A percentile compares a stretch with the other conserved stretches of the same genome.
These are phyloP conservation scores for Suillus decipiens DNA, from an alignment of 768 basidiomycete genomes.

Conservation along the genomic window DNA sequence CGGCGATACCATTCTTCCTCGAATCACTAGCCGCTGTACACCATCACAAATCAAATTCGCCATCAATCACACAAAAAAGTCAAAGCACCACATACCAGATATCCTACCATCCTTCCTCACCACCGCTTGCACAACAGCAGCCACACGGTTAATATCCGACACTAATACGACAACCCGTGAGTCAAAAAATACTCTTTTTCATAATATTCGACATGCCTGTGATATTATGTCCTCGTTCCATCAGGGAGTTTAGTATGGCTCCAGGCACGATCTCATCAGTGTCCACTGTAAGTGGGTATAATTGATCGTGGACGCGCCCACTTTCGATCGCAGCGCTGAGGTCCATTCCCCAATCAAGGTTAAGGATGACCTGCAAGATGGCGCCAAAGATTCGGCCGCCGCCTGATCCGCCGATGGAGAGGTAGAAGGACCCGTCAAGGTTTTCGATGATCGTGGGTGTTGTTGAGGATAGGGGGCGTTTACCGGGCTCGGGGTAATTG, in stretches of 20 bases:
- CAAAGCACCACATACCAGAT: constrained; percentile 51
- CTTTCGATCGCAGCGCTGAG: constrained; percentile 80
- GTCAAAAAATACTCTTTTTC: too few species aligned
- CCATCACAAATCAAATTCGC: constrained; percentile 3
- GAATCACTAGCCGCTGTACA: constrained; percentile 82
- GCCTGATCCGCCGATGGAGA: constrained; percentile 83
- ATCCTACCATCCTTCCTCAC: constrained; percentile 51
- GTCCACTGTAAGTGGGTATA: constrained; percentile 66
- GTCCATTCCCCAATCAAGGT: constrained; percentile 78
- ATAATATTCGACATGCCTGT: constrained; percentile 54
- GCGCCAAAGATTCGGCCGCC: constrained; percentile 84
- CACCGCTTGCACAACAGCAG: constrained; percentile 76
- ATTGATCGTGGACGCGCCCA: constrained; percentile 83
- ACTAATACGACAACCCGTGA: constrained; percentile 37
- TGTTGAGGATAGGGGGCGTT: constrained; percentile 89
- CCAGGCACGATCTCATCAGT: constrained; percentile 63
- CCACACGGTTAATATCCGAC: constrained; percentile 53
- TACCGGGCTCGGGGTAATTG: constrained; percentile 87
- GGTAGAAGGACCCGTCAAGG: constrained; percentile 67
- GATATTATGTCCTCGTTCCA: constrained; percentile 68
- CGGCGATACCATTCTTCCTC: constrained; percentile 89
- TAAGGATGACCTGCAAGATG: constrained; percentile 77
- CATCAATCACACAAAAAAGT: constrained; percentile 2
- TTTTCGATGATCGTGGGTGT: constrained; percentile 80
- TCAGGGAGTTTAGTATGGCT: constrained; percentile 57